Percentiles rank a stretch among this genome's conserved stretches.
Evolutionary conservation across 2,329 filamentous ascomycete genomes (phyloP).

Genomic region (Eutypa lata): DNA sequence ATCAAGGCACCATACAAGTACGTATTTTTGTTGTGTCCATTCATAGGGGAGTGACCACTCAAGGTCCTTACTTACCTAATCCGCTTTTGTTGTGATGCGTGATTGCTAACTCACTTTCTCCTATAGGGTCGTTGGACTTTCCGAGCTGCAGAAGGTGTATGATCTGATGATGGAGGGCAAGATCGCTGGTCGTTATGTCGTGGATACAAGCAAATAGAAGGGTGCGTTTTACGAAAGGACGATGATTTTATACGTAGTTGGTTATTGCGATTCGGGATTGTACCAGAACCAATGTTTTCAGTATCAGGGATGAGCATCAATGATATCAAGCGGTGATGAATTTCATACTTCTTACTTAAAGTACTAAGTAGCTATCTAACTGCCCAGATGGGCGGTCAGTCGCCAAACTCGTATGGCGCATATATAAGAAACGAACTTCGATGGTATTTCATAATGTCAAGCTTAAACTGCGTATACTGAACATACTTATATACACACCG

Average conservation of each 20-base stretch:
- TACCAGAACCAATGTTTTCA: too few relatives aligned
- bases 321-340: too few relatives aligned
- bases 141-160: not conserved
- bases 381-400: too few relatives aligned
- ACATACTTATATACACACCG: too few relatives aligned
- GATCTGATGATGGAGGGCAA: not conserved
- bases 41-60: not conserved
- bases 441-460: too few relatives aligned
- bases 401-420: too few relatives aligned
- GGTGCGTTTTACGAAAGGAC: not conserved
- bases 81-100: not conserved
- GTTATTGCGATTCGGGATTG: not conserved
- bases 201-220: not conserved
- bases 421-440: too few relatives aligned
- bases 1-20: slow-evolving; percentile 84
- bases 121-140: slow-evolving; percentile 1
- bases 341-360: too few relatives aligned
- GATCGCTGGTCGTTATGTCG: slow-evolving; percentile 1
- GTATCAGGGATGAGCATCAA: too few relatives aligned
- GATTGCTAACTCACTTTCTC: not conserved
- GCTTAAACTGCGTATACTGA: too few relatives aligned
- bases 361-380: too few relatives aligned
- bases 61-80: not conserved
- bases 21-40: not conserved
- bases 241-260: not conserved